These are phyloP conservation scores for Ogataea pilisensis DNA, from an alignment of 805 yeast genomes.

Conservation along the genomic window DNA sequence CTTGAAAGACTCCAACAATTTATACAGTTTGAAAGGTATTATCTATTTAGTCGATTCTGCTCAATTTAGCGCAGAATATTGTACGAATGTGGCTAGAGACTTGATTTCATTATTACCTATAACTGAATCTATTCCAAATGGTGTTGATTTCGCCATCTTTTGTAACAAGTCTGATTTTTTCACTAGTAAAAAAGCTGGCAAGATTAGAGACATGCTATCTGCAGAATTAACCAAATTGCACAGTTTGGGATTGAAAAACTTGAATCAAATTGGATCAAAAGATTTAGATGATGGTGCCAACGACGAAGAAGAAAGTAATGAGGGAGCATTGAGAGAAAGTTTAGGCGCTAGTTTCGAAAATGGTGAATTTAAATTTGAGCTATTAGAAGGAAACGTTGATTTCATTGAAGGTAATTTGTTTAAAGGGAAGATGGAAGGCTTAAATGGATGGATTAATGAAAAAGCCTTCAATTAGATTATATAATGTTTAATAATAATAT, in stretches of 20 bases:
- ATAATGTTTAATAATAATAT: background rate
- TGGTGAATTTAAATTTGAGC: conserved; percentile 56
- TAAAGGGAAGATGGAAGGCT: conserved; percentile 46
- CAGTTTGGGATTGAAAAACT: conserved; percentile 41
- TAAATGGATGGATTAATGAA: conserved; percentile 81
- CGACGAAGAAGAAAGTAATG: conserved; percentile 15
- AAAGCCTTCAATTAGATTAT: conserved; percentile 49
- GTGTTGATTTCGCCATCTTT: conserved; percentile 71
- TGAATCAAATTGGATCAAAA: conserved; percentile 39
- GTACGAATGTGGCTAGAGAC: conserved; percentile 53
- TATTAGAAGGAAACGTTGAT: conserved; percentile 69
- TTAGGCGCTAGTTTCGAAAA: conserved; percentile 41
- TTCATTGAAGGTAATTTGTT: conserved; percentile 70
- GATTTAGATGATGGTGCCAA: conserved; percentile 17
- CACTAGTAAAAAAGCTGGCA: conserved; percentile 67
- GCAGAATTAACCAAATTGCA: conserved; percentile 56
- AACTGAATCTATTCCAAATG: conserved; percentile 62
- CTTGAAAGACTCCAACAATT: conserved; percentile 34
- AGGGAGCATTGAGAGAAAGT: conserved; percentile 29
- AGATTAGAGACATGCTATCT: conserved; percentile 59
- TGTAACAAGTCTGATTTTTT: conserved; percentile 85
- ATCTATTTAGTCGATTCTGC: conserved; percentile 75
- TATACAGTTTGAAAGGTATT: conserved; percentile 54
- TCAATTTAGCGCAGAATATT: conserved; percentile 44
- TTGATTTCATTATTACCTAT: conserved; percentile 54